A percentile compares a stretch with the other conserved stretches of the same genome.
Conservation (phyloP, 139 green algal species). For the Micromonas commoda region DNA sequence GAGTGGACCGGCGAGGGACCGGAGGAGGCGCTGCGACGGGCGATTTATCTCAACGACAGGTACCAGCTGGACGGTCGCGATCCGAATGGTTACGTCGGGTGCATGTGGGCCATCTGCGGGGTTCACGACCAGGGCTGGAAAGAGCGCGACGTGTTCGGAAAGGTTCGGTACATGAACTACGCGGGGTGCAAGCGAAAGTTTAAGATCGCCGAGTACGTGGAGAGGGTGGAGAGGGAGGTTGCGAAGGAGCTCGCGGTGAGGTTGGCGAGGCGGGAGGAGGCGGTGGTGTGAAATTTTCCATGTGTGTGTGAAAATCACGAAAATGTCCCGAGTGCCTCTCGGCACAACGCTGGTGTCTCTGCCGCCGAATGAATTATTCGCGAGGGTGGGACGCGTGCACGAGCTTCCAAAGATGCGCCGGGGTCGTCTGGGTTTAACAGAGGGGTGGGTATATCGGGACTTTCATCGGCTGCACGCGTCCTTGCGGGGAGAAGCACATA, state of each 20-base stretch:
- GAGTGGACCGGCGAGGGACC: constrained; percentile 74
- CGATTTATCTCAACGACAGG: constrained; percentile 88
- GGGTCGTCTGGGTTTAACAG: too few relatives aligned
- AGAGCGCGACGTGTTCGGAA: constrained; percentile 89
- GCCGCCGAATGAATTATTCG: too few relatives aligned
- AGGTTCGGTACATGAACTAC: constrained; percentile 91
- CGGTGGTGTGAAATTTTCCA: background rate
- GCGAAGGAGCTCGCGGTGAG: background rate
- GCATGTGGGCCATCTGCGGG: constrained; percentile 88
- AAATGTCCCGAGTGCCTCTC: too few relatives aligned
- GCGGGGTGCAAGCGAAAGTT: constrained; percentile 94
- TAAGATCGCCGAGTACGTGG: constrained; percentile 67
- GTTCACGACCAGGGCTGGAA: constrained; percentile 74
- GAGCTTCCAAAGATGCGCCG: too few relatives aligned
- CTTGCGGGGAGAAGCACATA: too few relatives aligned
- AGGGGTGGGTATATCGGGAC: too few relatives aligned
- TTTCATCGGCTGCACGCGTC: too few relatives aligned
- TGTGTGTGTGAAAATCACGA: background rate
- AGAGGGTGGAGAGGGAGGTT: constrained; percentile 32
- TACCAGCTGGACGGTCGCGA: constrained; percentile 46
- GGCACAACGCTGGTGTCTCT: too few relatives aligned
- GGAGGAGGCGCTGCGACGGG: constrained; percentile 68
- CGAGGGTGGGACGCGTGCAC: too few relatives aligned
- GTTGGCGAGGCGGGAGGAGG: background rate
- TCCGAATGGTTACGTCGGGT: constrained; percentile 65